Base-by-base conservation (phyloP, 345 rosid species). In the Aquilaria sinensis region DNA sequence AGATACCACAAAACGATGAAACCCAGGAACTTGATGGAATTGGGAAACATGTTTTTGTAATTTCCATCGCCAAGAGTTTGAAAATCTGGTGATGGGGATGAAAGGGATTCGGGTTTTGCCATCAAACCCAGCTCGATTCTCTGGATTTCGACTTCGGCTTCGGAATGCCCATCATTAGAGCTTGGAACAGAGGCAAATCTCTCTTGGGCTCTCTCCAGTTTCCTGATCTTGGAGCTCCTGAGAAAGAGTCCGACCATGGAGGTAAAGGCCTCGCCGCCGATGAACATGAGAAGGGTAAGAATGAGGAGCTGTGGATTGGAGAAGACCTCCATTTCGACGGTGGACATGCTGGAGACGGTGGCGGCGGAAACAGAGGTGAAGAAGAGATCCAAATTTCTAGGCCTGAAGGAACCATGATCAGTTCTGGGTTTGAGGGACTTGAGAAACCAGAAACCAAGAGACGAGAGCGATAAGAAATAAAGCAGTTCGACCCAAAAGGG, bases 241-340 rank as follows among this genome's bases (percentile, higher is more conserved):
- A 70, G 12, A 14, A 56, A 66, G 23, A 81, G 76, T 9, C 73
- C 78, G n/a, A 75, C 53, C 75, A 79, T 54, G 61, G 89, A 84
- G 55, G 70, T 73, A 66, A 81, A 77, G 8, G 81, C 75, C 43
- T 79, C 81, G 1, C 89, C 84, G 23, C 89, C 89, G 1, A 67
- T 1, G 10, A 85, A 53, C 82, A 80, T 80, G 48, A 82, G 45
- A 51, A 82, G 3, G n/a, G 76, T 80, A 14, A 82, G n/a, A n/a
- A 85, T 5, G 5, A 82, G 9, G 61, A 85, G 85, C 45, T 85
- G 87, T 52, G 72, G 0, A 52, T 78, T 80, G 31, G 90, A 82
- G 62, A 82, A 82, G 60, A 71, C 81, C 67, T 86, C 92, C 85
- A 86, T 80, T 69, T 86, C 89, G 0, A 86, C 79, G 0, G 82